A percentile compares a stretch with the other conserved stretches of the same genome.
Conservation (phyloP, 2,329 filamentous ascomycete species). For the Orbilia javanica region DNA sequence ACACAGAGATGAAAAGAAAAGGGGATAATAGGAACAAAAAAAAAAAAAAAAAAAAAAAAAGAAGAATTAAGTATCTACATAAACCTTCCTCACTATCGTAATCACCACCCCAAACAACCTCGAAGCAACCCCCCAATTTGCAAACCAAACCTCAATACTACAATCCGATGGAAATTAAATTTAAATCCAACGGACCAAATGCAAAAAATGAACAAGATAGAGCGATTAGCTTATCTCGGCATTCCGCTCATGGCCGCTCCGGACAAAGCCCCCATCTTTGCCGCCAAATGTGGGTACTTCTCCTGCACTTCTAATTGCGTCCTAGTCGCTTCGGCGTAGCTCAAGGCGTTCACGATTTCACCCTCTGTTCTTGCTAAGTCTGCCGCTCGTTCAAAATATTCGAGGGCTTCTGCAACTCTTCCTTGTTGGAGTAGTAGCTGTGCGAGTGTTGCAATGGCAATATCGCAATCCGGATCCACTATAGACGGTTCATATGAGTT, state of each 20-base stretch:
- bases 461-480: conserved; percentile 99
- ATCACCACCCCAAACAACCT: not conserved
- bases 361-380: conserved; percentile 94
- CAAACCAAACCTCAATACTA: too few species aligned
- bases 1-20: not conserved
- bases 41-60: not conserved
- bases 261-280: conserved; percentile 76
- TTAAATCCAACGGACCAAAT: not conserved
- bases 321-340: conserved; percentile 94
- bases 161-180: not conserved
- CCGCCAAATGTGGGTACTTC: conserved; percentile 84
- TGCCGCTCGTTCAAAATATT: conserved; percentile 96
- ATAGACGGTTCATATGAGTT: conserved; percentile 43
- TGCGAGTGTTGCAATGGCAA: conserved; percentile 98
- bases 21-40: too few species aligned
- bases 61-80: conserved; percentile 58
- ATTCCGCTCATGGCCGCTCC: conserved; percentile 20
- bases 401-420: conserved; percentile 93
- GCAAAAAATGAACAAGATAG: not conserved
- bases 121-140: too few species aligned
- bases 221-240: conserved; percentile 16
- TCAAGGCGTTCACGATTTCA: conserved; percentile 95
- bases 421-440: conserved; percentile 97
- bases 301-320: conserved; percentile 92
- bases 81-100: conserved; percentile 6